These are phyloP conservation scores for Truncatella angustata DNA, from an alignment of 2,329 filamentous ascomycete genomes.

Conservation along the genomic window DNA sequence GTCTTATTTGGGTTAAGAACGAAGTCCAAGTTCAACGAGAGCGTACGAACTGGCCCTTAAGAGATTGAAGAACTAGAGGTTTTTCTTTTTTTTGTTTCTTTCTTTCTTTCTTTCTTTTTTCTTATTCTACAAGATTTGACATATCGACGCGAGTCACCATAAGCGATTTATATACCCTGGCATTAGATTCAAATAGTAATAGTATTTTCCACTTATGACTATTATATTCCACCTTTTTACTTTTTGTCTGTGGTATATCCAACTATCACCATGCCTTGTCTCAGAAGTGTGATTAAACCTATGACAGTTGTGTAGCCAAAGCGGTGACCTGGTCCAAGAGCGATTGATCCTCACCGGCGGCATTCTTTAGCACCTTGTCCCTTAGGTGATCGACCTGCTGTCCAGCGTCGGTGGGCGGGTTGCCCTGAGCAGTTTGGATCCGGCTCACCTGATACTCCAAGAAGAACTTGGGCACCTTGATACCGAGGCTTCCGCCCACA, in stretches of 20 bases:
- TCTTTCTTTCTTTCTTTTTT: too few relatives aligned
- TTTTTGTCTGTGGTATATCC: too few relatives aligned
- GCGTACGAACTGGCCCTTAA: conserved; percentile 25
- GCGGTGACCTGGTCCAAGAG: conserved; percentile 50
- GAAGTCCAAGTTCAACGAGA: conserved; percentile 24
- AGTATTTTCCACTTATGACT: not conserved
- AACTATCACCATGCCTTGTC: too few relatives aligned
- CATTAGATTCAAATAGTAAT: not conserved
- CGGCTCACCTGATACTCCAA: conserved; percentile 56
- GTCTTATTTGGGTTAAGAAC: conserved; percentile 29
- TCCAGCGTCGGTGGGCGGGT: conserved; percentile 47
- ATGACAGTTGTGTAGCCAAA: conserved; percentile 9
- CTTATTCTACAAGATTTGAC: not conserved
- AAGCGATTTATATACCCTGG: not conserved
- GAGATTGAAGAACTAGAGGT: conserved; percentile 9
- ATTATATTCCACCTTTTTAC: not conserved
- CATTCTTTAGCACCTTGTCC: conserved; percentile 57
- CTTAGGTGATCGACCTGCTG: conserved; percentile 55
- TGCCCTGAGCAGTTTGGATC: conserved; percentile 59
- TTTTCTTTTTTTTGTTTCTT: not conserved
- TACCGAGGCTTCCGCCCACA: conserved; percentile 48
- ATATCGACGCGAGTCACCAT: conserved; percentile 10
- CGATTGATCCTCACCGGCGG: conserved; percentile 44
- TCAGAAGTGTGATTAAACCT: too few relatives aligned
- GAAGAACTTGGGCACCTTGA: conserved; percentile 66